Conservation (phyloP, 2,329 filamentous ascomycete genomes). For the Ascocoryne sarcoides region DNA sequence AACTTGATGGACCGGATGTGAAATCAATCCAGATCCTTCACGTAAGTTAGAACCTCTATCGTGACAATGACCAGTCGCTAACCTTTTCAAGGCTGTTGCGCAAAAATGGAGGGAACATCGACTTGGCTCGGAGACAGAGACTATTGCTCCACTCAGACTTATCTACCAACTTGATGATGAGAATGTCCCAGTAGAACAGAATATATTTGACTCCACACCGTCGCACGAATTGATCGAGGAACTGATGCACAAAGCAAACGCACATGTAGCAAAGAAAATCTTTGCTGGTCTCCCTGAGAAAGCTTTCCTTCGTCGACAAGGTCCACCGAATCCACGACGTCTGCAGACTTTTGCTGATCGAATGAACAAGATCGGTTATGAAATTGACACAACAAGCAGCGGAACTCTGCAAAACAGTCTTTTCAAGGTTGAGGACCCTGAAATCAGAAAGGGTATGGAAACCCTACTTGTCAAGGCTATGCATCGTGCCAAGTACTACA, state of each 20-base stretch:
- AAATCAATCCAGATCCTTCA: conserved; percentile 77
- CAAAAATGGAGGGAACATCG: conserved; percentile 87
- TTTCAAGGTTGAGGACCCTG: conserved; percentile 82
- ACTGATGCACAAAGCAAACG: conserved; percentile 86
- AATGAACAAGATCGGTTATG: conserved; percentile 84
- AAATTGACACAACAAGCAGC: conserved; percentile 83
- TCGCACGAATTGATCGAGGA: conserved; percentile 94
- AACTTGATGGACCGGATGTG: conserved; percentile 55
- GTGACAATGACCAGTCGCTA: conserved; percentile 15
- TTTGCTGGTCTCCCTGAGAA: conserved; percentile 76
- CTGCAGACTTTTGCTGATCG: conserved; percentile 86
- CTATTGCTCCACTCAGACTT: conserved; percentile 77
- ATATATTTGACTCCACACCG: conserved; percentile 85
- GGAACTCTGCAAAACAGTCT: conserved; percentile 88
- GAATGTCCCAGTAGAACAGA: conserved; percentile 92
- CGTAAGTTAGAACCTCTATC: too few relatives aligned
- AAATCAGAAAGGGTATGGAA: conserved; percentile 96
- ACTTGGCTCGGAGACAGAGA: conserved; percentile 68
- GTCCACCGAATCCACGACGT: conserved; percentile 75
- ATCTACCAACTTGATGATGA: conserved; percentile 94
- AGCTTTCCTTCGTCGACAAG: conserved; percentile 82
- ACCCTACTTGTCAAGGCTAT: conserved; percentile 90
- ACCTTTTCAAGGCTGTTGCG: conserved; percentile 52
- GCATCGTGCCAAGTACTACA: conserved; percentile 92
- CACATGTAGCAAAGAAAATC: conserved; percentile 79